Conservation (phyloP, 164 flowering plant genomes). For the Vitis amurensis region DNA sequence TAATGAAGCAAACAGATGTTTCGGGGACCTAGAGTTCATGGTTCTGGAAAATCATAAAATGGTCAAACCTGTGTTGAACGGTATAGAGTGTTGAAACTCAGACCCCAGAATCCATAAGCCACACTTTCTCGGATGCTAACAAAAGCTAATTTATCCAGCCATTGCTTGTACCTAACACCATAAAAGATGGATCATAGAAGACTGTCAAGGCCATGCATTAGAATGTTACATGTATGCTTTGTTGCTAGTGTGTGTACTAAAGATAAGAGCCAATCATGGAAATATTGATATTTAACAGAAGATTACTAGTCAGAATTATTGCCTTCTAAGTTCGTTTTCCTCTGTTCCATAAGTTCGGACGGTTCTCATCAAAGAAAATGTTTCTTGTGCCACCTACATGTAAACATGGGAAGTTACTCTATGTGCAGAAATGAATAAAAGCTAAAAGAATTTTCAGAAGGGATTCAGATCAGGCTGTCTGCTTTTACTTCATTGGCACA, state of each 20-base stretch:
- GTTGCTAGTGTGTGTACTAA: background rate
- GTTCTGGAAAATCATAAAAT: too few relatives aligned
- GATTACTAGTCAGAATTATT: background rate
- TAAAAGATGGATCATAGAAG: background rate
- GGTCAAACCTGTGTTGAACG: conserved; percentile 32
- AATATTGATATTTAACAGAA: background rate
- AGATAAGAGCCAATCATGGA: background rate
- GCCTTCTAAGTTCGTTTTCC: conserved; percentile 27
- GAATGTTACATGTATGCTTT: background rate
- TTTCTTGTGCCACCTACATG: conserved; percentile 33
- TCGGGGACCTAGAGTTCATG: too few relatives aligned
- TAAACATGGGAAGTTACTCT: background rate
- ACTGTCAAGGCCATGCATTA: background rate
- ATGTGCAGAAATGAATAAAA: background rate
- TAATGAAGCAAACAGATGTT: too few relatives aligned
- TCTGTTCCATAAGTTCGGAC: conserved; percentile 32
- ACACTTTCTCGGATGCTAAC: conserved; percentile 23
- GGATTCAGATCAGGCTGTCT: background rate
- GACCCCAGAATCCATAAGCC: conserved; percentile 34
- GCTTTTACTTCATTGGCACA: conserved; percentile 29
- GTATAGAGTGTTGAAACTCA: conserved; percentile 30
- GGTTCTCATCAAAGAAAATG: conserved; percentile 31
- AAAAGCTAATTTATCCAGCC: conserved; percentile 30
- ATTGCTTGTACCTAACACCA: conserved; percentile 31
- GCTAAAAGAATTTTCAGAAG: conserved; percentile 1